Evolutionary conservation across 148 eudicot genomes (phyloP).

Genomic region (Pharnaceum exiguum): DNA sequence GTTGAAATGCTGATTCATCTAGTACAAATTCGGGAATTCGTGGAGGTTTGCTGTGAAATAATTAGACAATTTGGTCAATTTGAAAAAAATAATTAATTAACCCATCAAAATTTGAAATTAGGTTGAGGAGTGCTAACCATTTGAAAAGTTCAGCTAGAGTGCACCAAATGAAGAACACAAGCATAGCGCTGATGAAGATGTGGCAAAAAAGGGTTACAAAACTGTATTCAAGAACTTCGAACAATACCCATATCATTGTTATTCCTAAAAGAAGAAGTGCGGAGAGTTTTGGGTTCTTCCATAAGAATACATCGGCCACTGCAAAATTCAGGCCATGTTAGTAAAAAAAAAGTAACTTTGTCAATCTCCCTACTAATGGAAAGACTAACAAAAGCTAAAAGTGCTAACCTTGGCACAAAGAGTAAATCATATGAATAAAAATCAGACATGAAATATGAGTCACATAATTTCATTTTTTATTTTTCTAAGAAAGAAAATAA

Average conservation of each 20-base stretch:
- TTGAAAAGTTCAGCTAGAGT: conserved; percentile 21
- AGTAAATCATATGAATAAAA: no score
- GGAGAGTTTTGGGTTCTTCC: conserved; percentile 27
- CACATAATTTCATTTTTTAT: no score
- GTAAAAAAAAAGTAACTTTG: background rate
- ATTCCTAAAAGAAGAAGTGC: conserved; percentile 13
- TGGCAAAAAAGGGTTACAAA: conserved; percentile 24
- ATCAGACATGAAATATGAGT: no score
- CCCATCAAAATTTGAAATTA: background rate
- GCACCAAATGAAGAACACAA: conserved; percentile 31
- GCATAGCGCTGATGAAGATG: conserved; percentile 19
- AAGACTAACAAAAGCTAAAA: no score
- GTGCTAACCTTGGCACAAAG: no score
- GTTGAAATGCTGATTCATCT: conserved; percentile 11
- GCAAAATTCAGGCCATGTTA: background rate
- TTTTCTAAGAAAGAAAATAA: no score
- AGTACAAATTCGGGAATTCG: conserved; percentile 1
- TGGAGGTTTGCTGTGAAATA: conserved; percentile 16
- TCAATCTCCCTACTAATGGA: no score
- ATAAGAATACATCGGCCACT: conserved; percentile 25
- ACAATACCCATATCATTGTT: conserved; percentile 22
- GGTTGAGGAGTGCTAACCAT: conserved; percentile 8
- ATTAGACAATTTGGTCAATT: background rate
- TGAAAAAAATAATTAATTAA: background rate
- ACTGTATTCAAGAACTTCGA: conserved; percentile 22